These are phyloP conservation scores for Penicillium riverlandense DNA, from an alignment of 495 filamentous ascomycete species.

Conservation along the genomic window DNA sequence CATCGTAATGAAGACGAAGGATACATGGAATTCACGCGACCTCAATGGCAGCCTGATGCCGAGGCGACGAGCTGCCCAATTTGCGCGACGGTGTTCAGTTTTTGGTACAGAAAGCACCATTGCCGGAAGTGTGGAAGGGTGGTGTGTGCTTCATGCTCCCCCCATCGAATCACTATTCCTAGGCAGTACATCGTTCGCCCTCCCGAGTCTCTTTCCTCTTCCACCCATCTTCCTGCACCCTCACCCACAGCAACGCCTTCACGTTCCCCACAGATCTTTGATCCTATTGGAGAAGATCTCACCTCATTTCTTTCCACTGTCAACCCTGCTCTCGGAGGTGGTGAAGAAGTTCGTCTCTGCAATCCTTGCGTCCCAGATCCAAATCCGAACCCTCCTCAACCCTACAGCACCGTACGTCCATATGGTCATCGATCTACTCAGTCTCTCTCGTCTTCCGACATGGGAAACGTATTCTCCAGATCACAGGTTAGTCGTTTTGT, in stretches of 20 bases:
- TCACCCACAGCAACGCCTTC: slow-evolving; percentile 10
- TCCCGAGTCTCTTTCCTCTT: slow-evolving; percentile 32
- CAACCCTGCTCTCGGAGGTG: slow-evolving; percentile 61
- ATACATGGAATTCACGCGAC: slow-evolving; percentile 31
- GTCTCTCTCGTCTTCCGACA: slow-evolving; percentile 13
- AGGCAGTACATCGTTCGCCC: slow-evolving; percentile 88
- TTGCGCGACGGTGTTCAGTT: slow-evolving; percentile 67
- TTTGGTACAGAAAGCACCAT: slow-evolving; percentile 88
- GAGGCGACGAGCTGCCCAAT: slow-evolving; percentile 77
- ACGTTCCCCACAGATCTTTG: slow-evolving; percentile 21
- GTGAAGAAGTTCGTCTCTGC: slow-evolving; percentile 83
- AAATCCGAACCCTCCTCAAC: slow-evolving; percentile 56
- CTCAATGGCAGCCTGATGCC: slow-evolving; percentile 79
- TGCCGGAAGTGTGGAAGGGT: slow-evolving; percentile 96
- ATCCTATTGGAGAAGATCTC: slow-evolving; percentile 35
- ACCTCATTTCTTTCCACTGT: slow-evolving; percentile 14
- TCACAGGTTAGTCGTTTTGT: slow-evolving; percentile 4
- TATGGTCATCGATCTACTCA: slow-evolving; percentile 17
- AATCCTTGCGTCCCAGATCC: slow-evolving; percentile 94
- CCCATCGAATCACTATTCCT: slow-evolving; percentile 91
- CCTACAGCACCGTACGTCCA: slow-evolving; percentile 18
- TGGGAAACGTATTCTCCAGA: background rate
- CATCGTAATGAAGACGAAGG: too few species aligned
- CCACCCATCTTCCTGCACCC: slow-evolving; percentile 14
- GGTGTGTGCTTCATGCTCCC: slow-evolving; percentile 85